These are phyloP conservation scores for Colletotrichum phormii DNA, from an alignment of 2,329 filamentous ascomycete species.

Conservation along the genomic window DNA sequence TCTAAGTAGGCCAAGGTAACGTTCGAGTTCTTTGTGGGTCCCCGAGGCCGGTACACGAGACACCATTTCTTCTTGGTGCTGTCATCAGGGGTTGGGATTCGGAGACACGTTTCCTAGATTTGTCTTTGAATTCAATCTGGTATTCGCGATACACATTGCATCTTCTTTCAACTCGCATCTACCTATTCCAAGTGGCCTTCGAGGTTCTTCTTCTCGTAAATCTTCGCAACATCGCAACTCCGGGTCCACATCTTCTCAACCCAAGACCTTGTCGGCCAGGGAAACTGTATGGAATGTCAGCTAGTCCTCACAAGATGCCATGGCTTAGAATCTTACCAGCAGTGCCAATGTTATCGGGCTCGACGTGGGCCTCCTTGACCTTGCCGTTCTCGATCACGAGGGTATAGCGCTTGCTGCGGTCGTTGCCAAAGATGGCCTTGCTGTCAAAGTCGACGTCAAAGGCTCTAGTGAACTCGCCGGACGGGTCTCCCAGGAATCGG, in stretches of 20 bases:
- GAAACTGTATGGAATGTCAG: constrained; percentile 51
- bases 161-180: not conserved
- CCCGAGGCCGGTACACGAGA: not conserved
- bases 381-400: constrained; percentile 86
- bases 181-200: not conserved
- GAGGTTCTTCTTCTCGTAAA: not conserved
- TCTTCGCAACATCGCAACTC: not conserved
- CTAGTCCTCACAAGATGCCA: constrained; percentile 19
- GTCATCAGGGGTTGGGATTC: not conserved
- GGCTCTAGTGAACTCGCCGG: constrained; percentile 82
- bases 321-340: constrained; percentile 66
- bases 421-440: constrained; percentile 81
- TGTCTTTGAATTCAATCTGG: not conserved
- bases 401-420: constrained; percentile 89
- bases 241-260: constrained; percentile 37
- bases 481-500: constrained; percentile 88
- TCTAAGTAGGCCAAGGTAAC: not conserved
- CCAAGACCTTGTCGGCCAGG: constrained; percentile 63
- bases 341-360: constrained; percentile 89
- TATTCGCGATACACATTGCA: not conserved
- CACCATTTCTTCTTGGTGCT: not conserved
- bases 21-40: not conserved
- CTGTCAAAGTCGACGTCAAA: constrained; percentile 87
- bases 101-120: not conserved
- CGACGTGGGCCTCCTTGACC: constrained; percentile 83